These are phyloP conservation scores for Fraxinus pennsylvanica DNA, from an alignment of 257 asterid species.

Conservation along the genomic window DNA sequence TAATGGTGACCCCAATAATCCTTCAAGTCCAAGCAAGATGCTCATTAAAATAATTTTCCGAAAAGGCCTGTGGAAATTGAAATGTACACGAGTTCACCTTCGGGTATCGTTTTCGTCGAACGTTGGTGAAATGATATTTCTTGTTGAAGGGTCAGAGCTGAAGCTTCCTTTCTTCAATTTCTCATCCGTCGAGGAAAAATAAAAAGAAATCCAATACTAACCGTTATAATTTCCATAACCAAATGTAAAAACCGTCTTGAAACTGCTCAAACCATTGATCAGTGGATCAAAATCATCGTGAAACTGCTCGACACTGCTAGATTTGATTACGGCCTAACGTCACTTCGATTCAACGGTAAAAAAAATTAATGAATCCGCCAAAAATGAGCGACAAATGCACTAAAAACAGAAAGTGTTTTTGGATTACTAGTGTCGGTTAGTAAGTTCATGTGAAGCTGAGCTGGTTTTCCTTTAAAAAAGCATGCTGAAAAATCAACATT, in stretches of 20 bases:
- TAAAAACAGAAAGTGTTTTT: neutral
- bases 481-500: slow-evolving; percentile 4
- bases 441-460: neutral
- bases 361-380: neutral
- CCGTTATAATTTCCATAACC: slow-evolving; percentile 10
- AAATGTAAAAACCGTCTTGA: neutral
- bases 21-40: slow-evolving; percentile 75
- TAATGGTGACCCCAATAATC: slow-evolving; percentile 78
- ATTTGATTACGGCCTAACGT: neutral
- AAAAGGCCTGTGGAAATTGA: neutral
- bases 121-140: slow-evolving; percentile 21
- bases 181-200: slow-evolving; percentile 5
- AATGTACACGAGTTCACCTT: slow-evolving; percentile 22
- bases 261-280: slow-evolving; percentile 1
- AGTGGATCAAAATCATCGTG: neutral
- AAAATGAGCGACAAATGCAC: neutral
- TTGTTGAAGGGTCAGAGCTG: slow-evolving; percentile 21
- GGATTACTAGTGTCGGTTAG: neutral
- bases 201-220: slow-evolving; percentile 5
- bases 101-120: slow-evolving; percentile 14
- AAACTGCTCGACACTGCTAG: slow-evolving; percentile 13
- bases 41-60: slow-evolving; percentile 22
- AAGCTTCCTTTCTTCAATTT: neutral
- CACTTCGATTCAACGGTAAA: neutral
- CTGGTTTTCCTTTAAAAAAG: neutral